Base-by-base conservation (phyloP, 2,329 filamentous ascomycete species). In the Bipolaris sorokiniana region DNA sequence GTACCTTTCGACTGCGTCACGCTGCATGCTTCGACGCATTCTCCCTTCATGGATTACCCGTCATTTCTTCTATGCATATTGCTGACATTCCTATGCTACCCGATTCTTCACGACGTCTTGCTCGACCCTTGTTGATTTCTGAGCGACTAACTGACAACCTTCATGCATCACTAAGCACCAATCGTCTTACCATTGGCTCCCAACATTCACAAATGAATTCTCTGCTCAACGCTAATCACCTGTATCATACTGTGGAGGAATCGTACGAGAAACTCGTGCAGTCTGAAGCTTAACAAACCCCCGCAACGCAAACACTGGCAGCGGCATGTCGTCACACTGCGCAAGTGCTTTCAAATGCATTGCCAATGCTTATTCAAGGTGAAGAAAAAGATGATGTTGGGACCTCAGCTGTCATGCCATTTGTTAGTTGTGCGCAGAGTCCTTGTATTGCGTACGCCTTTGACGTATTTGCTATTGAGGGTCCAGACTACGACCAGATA, bases 161-260 rank as follows among this genome's bases (percentile, higher is more conserved):
- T 15, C 18, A 20, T 54, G 47, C 47, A 64, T 61, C 62, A 64
- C 40, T 62, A 58, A 64, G 62, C 62, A 62, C 23, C 16, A 40
- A 15, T 15, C 20, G 18, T 5, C 23, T 40, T 18, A 31, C 44
- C 20, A 54, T 52, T 63, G 55, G 45, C 40, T 20, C 26, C 33
- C 36, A 36, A 36, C 23, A 5, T 47, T 22, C 20, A 36, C 46
- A 31, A 38, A 16, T 28, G 16, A 16, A 44, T 22, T 31, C 9
- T 48, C 26, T 16, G 10, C 9, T 20, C 28, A 20, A 36, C 22
- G 7, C 34, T 38, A 28, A 13, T 37, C 36, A 20, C 7, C n/a
- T 47, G 13, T 31, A 20, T 26, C 28, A 23, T 26, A 34, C 38
- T 22, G 28, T 31, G 15, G n/a, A 18, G 36, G 31, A 33, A 20